Evolutionary conservation across 2,329 filamentous ascomycete species (phyloP), one percentile per base, ranked within the genome.

Genomic region (Hypoxylon sp.): DNA sequence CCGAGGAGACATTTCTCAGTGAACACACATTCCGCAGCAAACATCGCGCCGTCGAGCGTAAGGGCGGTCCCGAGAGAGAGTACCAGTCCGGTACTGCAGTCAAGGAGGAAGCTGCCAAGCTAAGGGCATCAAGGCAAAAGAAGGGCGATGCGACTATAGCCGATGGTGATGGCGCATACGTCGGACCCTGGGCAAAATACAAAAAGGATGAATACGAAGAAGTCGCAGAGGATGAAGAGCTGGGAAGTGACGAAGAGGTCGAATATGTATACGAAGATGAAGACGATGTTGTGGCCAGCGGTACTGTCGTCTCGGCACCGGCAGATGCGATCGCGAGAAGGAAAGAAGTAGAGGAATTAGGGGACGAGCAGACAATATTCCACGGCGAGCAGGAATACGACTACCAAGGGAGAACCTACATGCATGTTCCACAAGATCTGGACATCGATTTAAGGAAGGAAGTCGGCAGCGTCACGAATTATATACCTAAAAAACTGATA

Each of bases 341-440:
- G 72, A 87, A 88, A 77, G 83, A 88, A 76, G 84, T 85, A 7
- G 87, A 90, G 76, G 84, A 85, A 70, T 71, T 85, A 74, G 89
- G 89, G 65, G 87, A 87, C 25, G 96, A 99, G 82, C 96, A 91
- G 57, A 94, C 91, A 46, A 90, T 90, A 48, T 99, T 98, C 81
- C 92, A 97, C 76, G 96, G 94, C 68, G 86, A 87, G 43, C 85
- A 92, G 76, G 85, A 96, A 80, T 91, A 90, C 83, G 96, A 99
- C 79, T 99, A 99, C 82, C 92, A 97, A 79, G 96, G 96, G 51
- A 87, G 96, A 71, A 97, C 95, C 34, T 99, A 97, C 79, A 98
- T 99, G 95, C 96, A 99, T 80, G 86, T 98, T 49, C 96, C 96
- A 2, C 94, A 93, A 79, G 94, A 97, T 78, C 82, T 97, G 80